A percentile compares a stretch with the other conserved stretches of the same genome.
Evolutionary conservation across 208 protist genomes (phyloP).

Genomic region (Crithidia acanthocephali): DNA sequence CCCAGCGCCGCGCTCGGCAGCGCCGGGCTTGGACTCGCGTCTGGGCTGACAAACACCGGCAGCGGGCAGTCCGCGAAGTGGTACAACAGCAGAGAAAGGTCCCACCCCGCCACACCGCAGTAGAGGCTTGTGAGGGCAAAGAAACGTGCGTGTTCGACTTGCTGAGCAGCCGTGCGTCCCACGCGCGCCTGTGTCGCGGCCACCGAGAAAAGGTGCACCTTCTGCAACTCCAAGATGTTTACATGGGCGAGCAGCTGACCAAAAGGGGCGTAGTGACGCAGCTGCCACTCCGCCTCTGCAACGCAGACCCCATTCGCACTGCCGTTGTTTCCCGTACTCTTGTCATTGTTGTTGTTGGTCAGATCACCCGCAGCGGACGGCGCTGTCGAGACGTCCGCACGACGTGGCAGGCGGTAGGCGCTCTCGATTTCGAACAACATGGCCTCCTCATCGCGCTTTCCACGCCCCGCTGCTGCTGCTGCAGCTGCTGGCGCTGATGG

Average conservation of each 20-base stretch:
- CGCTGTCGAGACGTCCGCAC: not conserved
- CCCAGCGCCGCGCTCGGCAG: constrained; percentile 35
- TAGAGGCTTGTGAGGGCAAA: constrained; percentile 48
- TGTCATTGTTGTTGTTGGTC: too few species aligned
- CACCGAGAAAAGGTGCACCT: constrained; percentile 64
- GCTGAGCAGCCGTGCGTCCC: constrained; percentile 48
- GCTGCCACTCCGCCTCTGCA: constrained; percentile 54
- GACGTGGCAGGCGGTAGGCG: constrained; percentile 12
- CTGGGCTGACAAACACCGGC: constrained; percentile 8
- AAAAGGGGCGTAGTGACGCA: constrained; percentile 62
- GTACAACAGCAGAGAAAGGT: constrained; percentile 54
- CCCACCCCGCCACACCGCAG: constrained; percentile 40
- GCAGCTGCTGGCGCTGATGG: not conserved
- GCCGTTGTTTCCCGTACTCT: too few species aligned
- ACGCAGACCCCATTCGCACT: constrained; percentile 17
- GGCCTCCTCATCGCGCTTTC: constrained; percentile 31
- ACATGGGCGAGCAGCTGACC: constrained; percentile 58
- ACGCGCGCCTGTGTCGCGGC: constrained; percentile 57
- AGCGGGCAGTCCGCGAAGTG: constrained; percentile 47
- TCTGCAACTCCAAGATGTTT: constrained; percentile 41
- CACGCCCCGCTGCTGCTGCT: not conserved
- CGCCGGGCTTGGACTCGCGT: not conserved
- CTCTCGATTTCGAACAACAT: constrained; percentile 21
- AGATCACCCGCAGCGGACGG: not conserved
- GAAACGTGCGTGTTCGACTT: constrained; percentile 49